Conservation (phyloP, 2,329 filamentous ascomycete genomes). For the Pseudogymnoascus sp. region DNA sequence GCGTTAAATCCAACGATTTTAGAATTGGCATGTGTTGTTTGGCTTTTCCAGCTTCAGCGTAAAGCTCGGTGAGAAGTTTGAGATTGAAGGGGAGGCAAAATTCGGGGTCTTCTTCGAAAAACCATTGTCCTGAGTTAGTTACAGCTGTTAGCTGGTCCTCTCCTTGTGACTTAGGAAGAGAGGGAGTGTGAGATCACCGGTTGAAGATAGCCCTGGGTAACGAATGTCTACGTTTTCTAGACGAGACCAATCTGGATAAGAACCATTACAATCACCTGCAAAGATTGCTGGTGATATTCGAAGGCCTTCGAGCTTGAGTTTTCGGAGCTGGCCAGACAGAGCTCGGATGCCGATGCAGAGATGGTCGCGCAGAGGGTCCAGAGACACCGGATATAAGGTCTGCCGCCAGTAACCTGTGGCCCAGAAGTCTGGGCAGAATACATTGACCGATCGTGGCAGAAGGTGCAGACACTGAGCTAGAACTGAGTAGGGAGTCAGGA, state of each 20-base stretch:
- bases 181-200: neutral
- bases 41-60: neutral
- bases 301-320: neutral
- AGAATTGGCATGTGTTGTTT: neutral
- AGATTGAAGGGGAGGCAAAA: neutral
- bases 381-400: neutral
- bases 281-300: neutral
- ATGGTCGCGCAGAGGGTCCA: neutral
- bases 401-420: neutral
- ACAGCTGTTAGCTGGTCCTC: neutral
- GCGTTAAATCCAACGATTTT: neutral
- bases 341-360: neutral
- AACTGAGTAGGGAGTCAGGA: neutral
- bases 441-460: neutral
- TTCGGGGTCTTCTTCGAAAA: neutral
- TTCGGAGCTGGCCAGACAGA: neutral
- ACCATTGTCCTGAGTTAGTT: neutral
- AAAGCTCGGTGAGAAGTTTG: neutral
- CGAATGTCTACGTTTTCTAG: neutral
- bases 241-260: neutral
- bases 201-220: neutral
- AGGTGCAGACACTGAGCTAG: neutral
- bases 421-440: neutral
- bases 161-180: neutral
- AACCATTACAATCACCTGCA: neutral